phyloP scores from a whole-genome alignment of 805 yeast genomes.

The Candida methanosorbosa region DNA sequence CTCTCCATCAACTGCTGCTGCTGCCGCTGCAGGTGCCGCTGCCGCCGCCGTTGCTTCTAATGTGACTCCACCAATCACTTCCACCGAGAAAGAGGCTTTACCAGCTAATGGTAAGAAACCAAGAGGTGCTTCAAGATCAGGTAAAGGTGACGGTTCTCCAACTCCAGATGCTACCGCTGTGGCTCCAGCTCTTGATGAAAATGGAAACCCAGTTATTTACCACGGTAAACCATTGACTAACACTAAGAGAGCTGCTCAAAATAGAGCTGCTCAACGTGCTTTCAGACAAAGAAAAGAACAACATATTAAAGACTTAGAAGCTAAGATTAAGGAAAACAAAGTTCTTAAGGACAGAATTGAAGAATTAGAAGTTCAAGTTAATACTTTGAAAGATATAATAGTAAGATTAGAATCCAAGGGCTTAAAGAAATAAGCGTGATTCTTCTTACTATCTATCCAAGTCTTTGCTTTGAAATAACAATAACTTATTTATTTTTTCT shows the following conservation, averaged over 20 bases:
- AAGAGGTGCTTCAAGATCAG: background rate
- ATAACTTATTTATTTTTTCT: too few species aligned
- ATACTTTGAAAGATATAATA: slow-evolving; percentile 64
- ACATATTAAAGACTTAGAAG: slow-evolving; percentile 73
- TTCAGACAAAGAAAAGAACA: slow-evolving; percentile 79
- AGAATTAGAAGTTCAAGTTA: slow-evolving; percentile 60
- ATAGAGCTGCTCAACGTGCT: slow-evolving; percentile 86
- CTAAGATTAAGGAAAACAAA: slow-evolving; percentile 54
- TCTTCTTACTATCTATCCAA: too few species aligned
- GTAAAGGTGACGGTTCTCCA: background rate
- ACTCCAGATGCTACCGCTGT: background rate
- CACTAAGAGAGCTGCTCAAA: slow-evolving; percentile 86
- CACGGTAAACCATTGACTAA: slow-evolving; percentile 40
- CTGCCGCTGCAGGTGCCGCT: slow-evolving; percentile 11
- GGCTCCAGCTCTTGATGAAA: slow-evolving; percentile 9
- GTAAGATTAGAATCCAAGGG: slow-evolving; percentile 39
- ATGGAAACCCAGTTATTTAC: slow-evolving; percentile 9
- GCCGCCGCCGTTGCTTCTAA: slow-evolving; percentile 31
- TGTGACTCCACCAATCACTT: too few species aligned
- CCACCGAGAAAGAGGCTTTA: too few species aligned
- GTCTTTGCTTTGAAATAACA: too few species aligned
- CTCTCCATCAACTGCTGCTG: background rate
- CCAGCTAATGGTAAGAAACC: too few species aligned
- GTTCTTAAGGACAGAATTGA: slow-evolving; percentile 57
- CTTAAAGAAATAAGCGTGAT: too few species aligned